Evolutionary conservation across 305 asterid genomes (phyloP).

Genomic region (Plantago lanceolata): DNA sequence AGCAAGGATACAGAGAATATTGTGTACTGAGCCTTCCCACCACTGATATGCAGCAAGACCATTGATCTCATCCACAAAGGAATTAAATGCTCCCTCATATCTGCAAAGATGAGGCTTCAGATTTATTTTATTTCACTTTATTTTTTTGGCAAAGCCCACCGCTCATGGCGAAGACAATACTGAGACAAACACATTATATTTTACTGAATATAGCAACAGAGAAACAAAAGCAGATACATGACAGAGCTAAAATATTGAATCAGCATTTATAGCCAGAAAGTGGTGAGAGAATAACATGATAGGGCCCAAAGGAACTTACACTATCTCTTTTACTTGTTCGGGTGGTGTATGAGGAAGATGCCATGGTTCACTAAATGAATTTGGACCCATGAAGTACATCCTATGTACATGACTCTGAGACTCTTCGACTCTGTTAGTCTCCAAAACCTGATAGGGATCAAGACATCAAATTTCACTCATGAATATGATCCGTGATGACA

Average conservation of each 20-base stretch:
- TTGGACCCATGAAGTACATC: constrained; percentile 90
- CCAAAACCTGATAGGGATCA: constrained; percentile 70
- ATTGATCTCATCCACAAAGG: constrained; percentile 89
- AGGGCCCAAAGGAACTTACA: constrained; percentile 47
- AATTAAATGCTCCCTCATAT: constrained; percentile 86
- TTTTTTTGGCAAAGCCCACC: constrained; percentile 4
- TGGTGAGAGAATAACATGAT: constrained; percentile 15
- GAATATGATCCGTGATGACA: neutral
- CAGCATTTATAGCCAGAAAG: constrained; percentile 18
- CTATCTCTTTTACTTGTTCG: constrained; percentile 80
- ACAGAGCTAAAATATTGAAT: neutral
- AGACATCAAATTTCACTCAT: constrained; percentile 16
- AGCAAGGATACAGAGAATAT: constrained; percentile 72
- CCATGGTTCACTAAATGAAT: constrained; percentile 96
- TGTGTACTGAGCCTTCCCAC: constrained; percentile 98
- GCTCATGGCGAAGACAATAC: constrained; percentile 11
- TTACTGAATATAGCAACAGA: constrained; percentile 13
- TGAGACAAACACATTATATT: constrained; percentile 9
- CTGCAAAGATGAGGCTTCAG: constrained; percentile 40
- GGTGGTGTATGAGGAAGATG: constrained; percentile 97
- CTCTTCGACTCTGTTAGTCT: constrained; percentile 94
- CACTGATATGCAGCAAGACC: constrained; percentile 88
- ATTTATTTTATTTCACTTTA: neutral
- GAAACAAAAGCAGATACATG: constrained; percentile 7
- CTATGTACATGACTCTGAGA: constrained; percentile 97